Base-by-base conservation (phyloP, 2,329 filamentous ascomycete genomes). In the Stromatinia cepivora region DNA sequence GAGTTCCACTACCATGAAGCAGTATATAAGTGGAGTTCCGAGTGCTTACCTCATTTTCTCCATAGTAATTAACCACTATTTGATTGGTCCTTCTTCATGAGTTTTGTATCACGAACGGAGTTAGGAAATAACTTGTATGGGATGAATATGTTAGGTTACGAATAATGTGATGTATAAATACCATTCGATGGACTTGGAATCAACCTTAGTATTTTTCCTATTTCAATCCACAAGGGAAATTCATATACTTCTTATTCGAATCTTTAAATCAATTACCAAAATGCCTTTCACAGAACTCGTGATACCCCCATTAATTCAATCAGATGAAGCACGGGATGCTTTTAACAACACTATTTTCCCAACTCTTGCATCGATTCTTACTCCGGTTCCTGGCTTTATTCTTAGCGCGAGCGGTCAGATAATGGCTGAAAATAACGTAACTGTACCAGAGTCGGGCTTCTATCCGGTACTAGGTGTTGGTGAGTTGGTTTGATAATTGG, bases 201-300 rank as follows among this genome's bases (percentile, higher is more conserved):
- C 10, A 45, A 54, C n/a, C 7, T n/a, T 5, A n/a, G 3, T 45
- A 25, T 34, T 17, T 34, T 20, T 11, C 15, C 3, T 6, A 5
- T 46, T 54, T 6, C 20, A 13, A n/a, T n/a, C 11, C 31, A 34
- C 15, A 20, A 31, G 9, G 2, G 7, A 25, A 31, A 52, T 6
- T 36, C 3, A 8, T 17, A 11, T 10, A n/a, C 1, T 22, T 8
- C 22, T 5, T 39, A 2, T 25, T 4, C 22, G 3, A 39, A 15
- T 39, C 39, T 8, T 17, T 9, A 31, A 17, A 48, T n/a, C 25
- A 39, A 56, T 42, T 31, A 15, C 28, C 50, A 61, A 59, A 6
- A 67, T 67, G 65, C 31, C 54, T 50, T 42, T 67, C 45, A 61
- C 53, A 0, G 66, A 67, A 15, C 20, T 67, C 36, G 8, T 53